Conservation (phyloP, 805 yeast species). For the Barnettozyma pratensis region DNA sequence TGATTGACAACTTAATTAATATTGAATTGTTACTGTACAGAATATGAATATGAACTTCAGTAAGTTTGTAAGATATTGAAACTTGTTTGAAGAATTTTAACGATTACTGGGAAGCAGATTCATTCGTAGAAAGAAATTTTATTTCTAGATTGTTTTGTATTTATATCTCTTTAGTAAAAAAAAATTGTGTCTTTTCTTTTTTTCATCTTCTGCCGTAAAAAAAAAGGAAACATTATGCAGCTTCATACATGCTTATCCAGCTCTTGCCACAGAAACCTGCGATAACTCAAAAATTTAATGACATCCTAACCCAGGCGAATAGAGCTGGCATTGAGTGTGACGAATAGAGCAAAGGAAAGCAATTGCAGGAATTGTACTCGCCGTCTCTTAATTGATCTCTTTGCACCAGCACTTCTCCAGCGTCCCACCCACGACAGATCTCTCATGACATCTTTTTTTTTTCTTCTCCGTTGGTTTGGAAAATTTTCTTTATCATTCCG, state of each 20-base stretch:
- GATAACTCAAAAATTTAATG: not conserved
- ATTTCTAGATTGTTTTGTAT: not conserved
- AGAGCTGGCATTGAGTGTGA: not conserved
- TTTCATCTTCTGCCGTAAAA: not conserved
- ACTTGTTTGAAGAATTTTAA: too few relatives aligned
- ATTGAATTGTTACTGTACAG: too few relatives aligned
- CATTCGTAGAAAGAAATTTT: not conserved
- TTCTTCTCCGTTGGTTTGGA: not conserved
- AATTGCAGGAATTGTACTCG: not conserved
- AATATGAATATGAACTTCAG: too few relatives aligned
- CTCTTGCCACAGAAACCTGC: not conserved
- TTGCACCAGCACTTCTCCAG: not conserved
- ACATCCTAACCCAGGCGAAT: not conserved
- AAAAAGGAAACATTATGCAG: not conserved
- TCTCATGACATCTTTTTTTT: not conserved
- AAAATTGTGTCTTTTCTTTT: conserved; percentile 1
- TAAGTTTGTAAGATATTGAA: too few relatives aligned
- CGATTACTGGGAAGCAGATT: not conserved
- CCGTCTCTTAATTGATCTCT: not conserved
- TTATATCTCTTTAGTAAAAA: not conserved
- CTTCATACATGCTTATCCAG: not conserved
- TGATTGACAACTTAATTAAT: too few relatives aligned
- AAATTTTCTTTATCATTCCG: conserved; percentile 3
- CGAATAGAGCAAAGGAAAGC: not conserved
- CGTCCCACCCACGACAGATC: not conserved